Conservation (phyloP, 164 flowering plant species). For the Vitis vinifera region ASM3070453v1 NC_081808.1:23433001-23433500, state of each 20-base stretch:
- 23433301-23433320: no score
- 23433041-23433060: background rate
- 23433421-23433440: no score
- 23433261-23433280: background rate
- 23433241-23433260: slow-evolving; percentile 35
- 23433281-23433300: no score
- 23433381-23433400: no score
- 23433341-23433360: no score
- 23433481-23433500: no score
- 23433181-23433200: slow-evolving; percentile 93
- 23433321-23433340: background rate
- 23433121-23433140: slow-evolving; percentile 88
- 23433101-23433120: slow-evolving; percentile 90
- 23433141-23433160: slow-evolving; percentile 77
- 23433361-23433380: no score
- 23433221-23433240: slow-evolving; percentile 55
- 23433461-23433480: no score
- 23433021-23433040: background rate
- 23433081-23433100: slow-evolving; percentile 76
- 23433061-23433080: slow-evolving; percentile 94
- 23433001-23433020: background rate
- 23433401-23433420: no score
- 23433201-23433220: slow-evolving; percentile 82
- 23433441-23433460: no score
- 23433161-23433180: slow-evolving; percentile 95